A percentile compares a stretch with the other conserved stretches of the same genome.
phyloP scores from a whole-genome alignment of 768 basidiomycete species.

The Rickenella mellea region DNA sequence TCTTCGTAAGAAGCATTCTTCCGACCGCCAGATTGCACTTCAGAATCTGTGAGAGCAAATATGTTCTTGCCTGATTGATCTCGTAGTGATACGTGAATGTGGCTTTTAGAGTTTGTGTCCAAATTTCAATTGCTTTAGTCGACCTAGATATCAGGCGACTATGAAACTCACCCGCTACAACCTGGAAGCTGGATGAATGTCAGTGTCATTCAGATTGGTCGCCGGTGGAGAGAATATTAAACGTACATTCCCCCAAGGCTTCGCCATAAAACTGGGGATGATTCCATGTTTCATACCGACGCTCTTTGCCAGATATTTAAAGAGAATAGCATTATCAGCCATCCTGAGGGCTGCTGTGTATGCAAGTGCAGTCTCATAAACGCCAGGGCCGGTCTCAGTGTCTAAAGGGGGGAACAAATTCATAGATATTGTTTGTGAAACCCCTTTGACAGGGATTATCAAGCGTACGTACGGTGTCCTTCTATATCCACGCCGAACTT shows the following conservation, averaged over 20 bases:
- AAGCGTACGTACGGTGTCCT: constrained; percentile 57
- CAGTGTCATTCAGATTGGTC: neutral
- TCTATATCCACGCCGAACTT: constrained; percentile 78
- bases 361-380: constrained; percentile 79
- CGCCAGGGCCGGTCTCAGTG: constrained; percentile 89
- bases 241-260: constrained; percentile 87
- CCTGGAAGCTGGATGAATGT: constrained; percentile 65
- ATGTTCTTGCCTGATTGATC: constrained; percentile 61
- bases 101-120: constrained; percentile 35
- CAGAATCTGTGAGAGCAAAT: constrained; percentile 62
- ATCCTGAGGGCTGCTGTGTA: constrained; percentile 73
- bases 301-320: constrained; percentile 89
- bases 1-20: constrained; percentile 68
- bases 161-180: constrained; percentile 80
- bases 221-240: neutral
- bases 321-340: constrained; percentile 88
- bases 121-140: neutral
- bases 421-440: neutral
- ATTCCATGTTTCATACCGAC: constrained; percentile 83
- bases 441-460: constrained; percentile 2
- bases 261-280: constrained; percentile 97
- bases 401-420: constrained; percentile 31
- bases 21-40: constrained; percentile 50
- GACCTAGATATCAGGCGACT: neutral
- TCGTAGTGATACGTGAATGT: constrained; percentile 85